Evolutionary conservation across 2,329 filamentous ascomycete species (phyloP), one percentile per base, ranked within the genome.

Genomic region (Myriosclerotinia duriaeana): DNA sequence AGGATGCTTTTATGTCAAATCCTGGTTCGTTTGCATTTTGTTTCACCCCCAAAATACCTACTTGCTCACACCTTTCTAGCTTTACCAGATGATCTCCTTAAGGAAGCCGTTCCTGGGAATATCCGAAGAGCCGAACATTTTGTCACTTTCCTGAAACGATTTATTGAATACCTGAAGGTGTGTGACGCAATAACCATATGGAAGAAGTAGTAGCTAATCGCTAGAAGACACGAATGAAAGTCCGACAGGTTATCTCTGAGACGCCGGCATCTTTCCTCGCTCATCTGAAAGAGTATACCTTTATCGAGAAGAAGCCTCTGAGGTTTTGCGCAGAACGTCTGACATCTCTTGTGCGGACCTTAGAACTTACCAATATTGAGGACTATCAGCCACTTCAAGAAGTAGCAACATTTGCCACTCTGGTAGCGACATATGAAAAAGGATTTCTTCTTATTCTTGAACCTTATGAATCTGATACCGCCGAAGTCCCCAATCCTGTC

Each of bases 1-100:
- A 99, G 78, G 94, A 97, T 76, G 89, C 93, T 0, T 97, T 99
- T 76, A 98, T 99, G 91, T 86, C 94, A 38, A 99, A 98, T 77
- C 95, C 95, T 58, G 77, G 77, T 79, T 52, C 14, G 58, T 60
- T 26, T 53, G 26, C 38, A 53, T 38, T 12, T 26, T n/a, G 15
- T 44, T 20, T 34, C 46, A 40, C 22, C 8, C 38, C 26, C 14
- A 22, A 34, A 40, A 34, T 14, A 14, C 30, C 20, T 60, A 22
- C 40, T 36, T 66, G 26, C 67, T 71, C 62, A 74, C n/a, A 40
- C n/a, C 12, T 40, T 53, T 20, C 36, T 58, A 82, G 93, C 92
- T 20, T 80, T 99, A 15, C 95, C 95, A 0, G 93, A 97, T 72
- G 96, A 99, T 76, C 82, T 99, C 11, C 85, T 99, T 7, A 96